These are phyloP conservation scores for Fusarium luffae DNA, from an alignment of 2,329 filamentous ascomycete species.

Conservation along the genomic window DNA sequence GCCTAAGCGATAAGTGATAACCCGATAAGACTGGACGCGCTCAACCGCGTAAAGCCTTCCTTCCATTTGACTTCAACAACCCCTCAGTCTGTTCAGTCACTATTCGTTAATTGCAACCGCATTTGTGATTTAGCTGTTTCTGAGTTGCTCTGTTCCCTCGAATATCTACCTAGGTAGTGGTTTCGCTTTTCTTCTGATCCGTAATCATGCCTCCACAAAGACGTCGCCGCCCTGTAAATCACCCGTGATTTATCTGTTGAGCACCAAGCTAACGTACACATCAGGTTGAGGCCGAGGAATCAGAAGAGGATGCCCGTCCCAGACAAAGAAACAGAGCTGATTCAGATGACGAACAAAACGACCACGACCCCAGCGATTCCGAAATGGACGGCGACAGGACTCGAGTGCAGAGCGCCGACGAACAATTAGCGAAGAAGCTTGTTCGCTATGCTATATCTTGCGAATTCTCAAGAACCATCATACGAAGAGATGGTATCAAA, in stretches of 20 bases:
- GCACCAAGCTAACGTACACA: conserved; percentile 7
- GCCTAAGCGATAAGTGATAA: conserved; percentile 38
- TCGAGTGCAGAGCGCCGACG: conserved; percentile 55
- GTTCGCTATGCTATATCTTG: conserved; percentile 75
- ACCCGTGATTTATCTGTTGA: conserved; percentile 14
- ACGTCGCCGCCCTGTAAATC: conserved; percentile 49
- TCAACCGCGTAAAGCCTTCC: conserved; percentile 29
- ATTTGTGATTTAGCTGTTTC: not conserved
- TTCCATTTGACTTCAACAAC: not conserved
- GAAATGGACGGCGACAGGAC: conserved; percentile 48
- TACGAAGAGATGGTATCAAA: conserved; percentile 70
- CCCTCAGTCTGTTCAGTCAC: conserved; percentile 15
- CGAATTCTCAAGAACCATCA: conserved; percentile 70
- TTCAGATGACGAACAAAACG: conserved; percentile 47
- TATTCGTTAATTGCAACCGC: not conserved
- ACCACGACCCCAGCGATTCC: conserved; percentile 53
- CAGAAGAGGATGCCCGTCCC: conserved; percentile 49
- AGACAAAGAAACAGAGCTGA: conserved; percentile 48
- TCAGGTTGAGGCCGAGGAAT: conserved; percentile 47
- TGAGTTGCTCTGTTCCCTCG: not conserved
- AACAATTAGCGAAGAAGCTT: conserved; percentile 71
- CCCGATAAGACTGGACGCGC: conserved; percentile 29
- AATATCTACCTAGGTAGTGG: not conserved
- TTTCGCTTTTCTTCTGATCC: not conserved
- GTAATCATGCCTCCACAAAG: conserved; percentile 50